These are phyloP conservation scores for Lachancea meyersii DNA, from an alignment of 805 yeast species.

Conservation along the genomic window DNA sequence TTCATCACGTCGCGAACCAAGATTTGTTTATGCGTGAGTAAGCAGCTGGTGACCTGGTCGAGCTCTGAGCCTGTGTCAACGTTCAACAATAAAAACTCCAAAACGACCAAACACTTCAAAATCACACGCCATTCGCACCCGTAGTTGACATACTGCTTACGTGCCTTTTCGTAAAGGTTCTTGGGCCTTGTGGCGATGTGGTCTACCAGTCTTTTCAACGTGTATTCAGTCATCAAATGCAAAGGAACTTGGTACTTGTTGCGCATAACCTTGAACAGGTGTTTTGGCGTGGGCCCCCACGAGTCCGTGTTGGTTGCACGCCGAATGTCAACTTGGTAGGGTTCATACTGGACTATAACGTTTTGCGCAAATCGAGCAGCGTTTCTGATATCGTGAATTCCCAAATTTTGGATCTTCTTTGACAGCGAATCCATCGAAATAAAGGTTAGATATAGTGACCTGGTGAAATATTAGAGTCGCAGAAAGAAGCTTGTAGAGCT, in stretches of 20 bases:
- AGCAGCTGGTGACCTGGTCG: conserved; percentile 28
- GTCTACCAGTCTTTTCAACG: conserved; percentile 32
- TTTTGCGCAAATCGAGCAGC: conserved; percentile 38
- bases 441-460: background rate
- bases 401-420: conserved; percentile 32
- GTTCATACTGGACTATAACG: conserved; percentile 34
- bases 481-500: background rate
- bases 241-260: conserved; percentile 28
- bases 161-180: conserved; percentile 34
- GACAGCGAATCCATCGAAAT: conserved; percentile 29
- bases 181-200: conserved; percentile 34
- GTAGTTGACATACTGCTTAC: conserved; percentile 36
- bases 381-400: conserved; percentile 36
- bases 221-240: conserved; percentile 32
- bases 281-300: conserved; percentile 48
- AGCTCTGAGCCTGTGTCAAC: conserved; percentile 31
- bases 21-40: conserved; percentile 31
- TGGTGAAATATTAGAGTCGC: too few species aligned
- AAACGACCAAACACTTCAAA: conserved; percentile 33
- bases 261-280: conserved; percentile 34
- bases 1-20: conserved; percentile 27
- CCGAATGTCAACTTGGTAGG: conserved; percentile 36
- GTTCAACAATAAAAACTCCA: conserved; percentile 32
- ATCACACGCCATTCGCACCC: conserved; percentile 40
- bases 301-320: conserved; percentile 46